Conservation (phyloP, 2,329 filamentous ascomycete species). For the Cladobotryum protrusum region DNA sequence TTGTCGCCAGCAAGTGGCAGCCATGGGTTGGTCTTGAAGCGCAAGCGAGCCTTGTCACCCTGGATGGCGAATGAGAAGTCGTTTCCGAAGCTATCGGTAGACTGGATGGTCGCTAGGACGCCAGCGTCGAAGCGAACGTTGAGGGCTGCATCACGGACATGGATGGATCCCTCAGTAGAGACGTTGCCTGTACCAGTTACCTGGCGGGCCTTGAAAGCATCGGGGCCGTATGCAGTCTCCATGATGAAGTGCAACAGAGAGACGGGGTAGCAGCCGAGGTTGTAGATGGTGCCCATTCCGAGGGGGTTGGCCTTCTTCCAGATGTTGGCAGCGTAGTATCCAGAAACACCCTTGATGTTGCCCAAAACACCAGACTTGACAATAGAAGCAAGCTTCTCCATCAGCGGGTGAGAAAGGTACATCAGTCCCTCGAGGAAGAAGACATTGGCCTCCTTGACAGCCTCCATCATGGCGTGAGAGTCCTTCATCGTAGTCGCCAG, state of each 20-base stretch:
- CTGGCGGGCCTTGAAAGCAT: constrained; percentile 15
- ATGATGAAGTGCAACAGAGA: constrained; percentile 22
- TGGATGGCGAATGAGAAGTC: constrained; percentile 20
- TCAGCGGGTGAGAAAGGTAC: constrained; percentile 22
- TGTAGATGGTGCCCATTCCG: constrained; percentile 25
- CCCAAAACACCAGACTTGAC: constrained; percentile 18
- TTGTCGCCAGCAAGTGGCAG: constrained; percentile 20
- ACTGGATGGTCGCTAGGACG: constrained; percentile 20
- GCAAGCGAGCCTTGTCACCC: constrained; percentile 19
- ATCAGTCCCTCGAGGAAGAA: constrained; percentile 25
- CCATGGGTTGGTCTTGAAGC: constrained; percentile 23
- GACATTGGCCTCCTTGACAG: constrained; percentile 16
- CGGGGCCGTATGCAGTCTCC: constrained; percentile 17
- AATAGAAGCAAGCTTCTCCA: constrained; percentile 18
- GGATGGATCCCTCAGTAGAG: constrained; percentile 15
- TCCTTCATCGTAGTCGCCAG: constrained; percentile 22
- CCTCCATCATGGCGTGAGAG: constrained; percentile 17
- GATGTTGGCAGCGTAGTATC: constrained; percentile 23
- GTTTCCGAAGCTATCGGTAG: constrained; percentile 22
- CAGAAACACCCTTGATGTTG: constrained; percentile 17
- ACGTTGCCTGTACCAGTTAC: constrained; percentile 19
- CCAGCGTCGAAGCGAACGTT: constrained; percentile 18
- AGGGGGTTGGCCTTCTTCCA: constrained; percentile 22
- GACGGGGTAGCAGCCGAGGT: constrained; percentile 23
- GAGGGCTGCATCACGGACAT: constrained; percentile 19